Conservation (phyloP, 768 basidiomycete genomes). For the Psilocybe azurescens region DNA sequence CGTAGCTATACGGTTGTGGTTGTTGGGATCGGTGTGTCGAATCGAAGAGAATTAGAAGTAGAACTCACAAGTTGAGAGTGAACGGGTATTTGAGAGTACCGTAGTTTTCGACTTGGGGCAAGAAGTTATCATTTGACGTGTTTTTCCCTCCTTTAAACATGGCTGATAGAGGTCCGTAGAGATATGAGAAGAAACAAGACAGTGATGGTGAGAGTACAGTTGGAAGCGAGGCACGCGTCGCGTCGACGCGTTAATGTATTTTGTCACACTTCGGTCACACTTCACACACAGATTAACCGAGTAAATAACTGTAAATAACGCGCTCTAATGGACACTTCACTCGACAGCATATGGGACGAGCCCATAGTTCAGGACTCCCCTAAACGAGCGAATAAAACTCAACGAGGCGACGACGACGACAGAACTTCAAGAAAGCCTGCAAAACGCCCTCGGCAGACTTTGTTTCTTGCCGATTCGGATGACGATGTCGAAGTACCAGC, state of each 20-base stretch:
- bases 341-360: slow-evolving; percentile 69
- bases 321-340: slow-evolving; percentile 45
- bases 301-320: slow-evolving; percentile 48
- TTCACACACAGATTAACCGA: not conserved
- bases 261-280: slow-evolving; percentile 2
- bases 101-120: slow-evolving; percentile 34
- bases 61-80: slow-evolving; percentile 79
- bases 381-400: slow-evolving; percentile 21
- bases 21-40: slow-evolving; percentile 11
- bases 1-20: slow-evolving; percentile 63
- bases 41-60: not conserved
- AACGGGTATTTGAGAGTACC: slow-evolving; percentile 58
- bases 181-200: not conserved
- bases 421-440: slow-evolving; percentile 32
- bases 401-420: slow-evolving; percentile 25
- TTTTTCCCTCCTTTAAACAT: slow-evolving; percentile 44
- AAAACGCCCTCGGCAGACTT: slow-evolving; percentile 40
- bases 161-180: not conserved
- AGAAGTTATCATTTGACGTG: slow-evolving; percentile 24
- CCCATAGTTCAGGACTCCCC: slow-evolving; percentile 40
- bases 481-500: slow-evolving; percentile 48
- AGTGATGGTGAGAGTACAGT: not conserved
- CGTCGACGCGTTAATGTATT: slow-evolving; percentile 11
- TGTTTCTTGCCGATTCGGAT: slow-evolving; percentile 69
- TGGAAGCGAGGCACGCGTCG: slow-evolving; percentile 4